Evolutionary conservation across 2,329 filamentous ascomycete genomes (phyloP), one percentile per base, ranked within the genome.

Genomic region (Aspergillus pseudoterreus): DNA sequence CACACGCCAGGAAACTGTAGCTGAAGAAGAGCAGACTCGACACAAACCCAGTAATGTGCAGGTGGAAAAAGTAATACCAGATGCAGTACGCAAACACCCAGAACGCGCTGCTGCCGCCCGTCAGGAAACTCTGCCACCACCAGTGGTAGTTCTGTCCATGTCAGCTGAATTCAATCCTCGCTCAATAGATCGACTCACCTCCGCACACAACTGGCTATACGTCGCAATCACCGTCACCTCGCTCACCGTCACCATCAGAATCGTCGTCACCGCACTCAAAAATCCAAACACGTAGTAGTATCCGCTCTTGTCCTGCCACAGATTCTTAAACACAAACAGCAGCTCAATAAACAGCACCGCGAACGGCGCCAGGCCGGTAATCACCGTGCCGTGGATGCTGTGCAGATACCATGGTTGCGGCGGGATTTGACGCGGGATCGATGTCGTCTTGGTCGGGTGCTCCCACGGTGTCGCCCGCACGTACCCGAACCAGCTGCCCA

Each of bases 241-340:
- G 60, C 89, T 83, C 27, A 95, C 83, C 0, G 88, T 90, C 39
- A 94, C 71, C 27, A 90, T 78, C 8, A 94, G 73, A 51, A 94
- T 87, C 10, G 82, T 74, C 21, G 79, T 85, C 9, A 94, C 86
- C 14, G 90, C 83, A 6, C 85, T 84, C 57, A 94, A 72, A 74
- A 92, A 95, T 10, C 90, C 90, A 66, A 94, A 95, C 19, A 95
- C 85, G 70, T 95, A 95, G 72, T 95, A 95, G 71, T 92, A 95
- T 6, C 88, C 89, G 64, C 84, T 90, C 76, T 95, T 95, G 71
- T 95, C 90, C 69, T 92, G 87, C 88, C 90, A 94, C 32, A 95
- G 71, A 45, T 87, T 91, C 72, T 90, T 88, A 72, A 95, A 94
- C 45, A 94, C 85, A 67, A 92, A 94, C 39, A 92, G 78, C 12